Evolutionary conservation across 306 rosid species (phyloP).

Genomic region (Corylus americana): DNA sequence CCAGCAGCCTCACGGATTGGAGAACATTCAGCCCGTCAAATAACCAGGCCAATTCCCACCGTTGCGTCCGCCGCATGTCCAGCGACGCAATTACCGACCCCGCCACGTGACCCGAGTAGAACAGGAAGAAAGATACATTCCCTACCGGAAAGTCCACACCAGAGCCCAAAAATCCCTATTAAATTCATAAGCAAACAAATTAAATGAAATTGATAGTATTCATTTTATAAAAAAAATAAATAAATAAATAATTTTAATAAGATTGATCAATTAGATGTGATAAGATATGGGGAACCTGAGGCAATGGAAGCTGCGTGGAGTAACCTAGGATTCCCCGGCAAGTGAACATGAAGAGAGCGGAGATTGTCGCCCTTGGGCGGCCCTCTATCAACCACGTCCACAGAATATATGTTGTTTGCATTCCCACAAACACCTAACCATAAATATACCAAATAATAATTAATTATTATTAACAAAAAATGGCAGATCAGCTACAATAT

Average conservation of each 20-base stretch:
- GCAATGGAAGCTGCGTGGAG: slow-evolving; percentile 91
- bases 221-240: too few relatives aligned
- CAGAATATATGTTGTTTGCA: slow-evolving; percentile 83
- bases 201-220: background rate
- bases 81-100: slow-evolving; percentile 89
- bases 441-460: background rate
- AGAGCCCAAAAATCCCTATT: slow-evolving; percentile 86
- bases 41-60: slow-evolving; percentile 68
- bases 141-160: slow-evolving; percentile 94
- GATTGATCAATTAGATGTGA: background rate
- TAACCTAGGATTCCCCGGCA: slow-evolving; percentile 92
- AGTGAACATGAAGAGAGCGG: slow-evolving; percentile 88
- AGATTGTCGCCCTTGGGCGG: slow-evolving; percentile 77
- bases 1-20: slow-evolving; percentile 69
- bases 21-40: slow-evolving; percentile 71
- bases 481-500: too few relatives aligned
- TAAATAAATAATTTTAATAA: too few relatives aligned
- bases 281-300: slow-evolving; percentile 54
- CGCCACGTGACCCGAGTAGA: slow-evolving; percentile 86
- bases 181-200: background rate
- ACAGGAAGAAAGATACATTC: slow-evolving; percentile 83
- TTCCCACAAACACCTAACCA: slow-evolving; percentile 73
- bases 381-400: slow-evolving; percentile 95
- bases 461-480: too few relatives aligned
- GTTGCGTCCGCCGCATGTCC: slow-evolving; percentile 84